Conservation (phyloP, 1,139 yeast species). For the Scheffersomyces parashehatae region DNA sequence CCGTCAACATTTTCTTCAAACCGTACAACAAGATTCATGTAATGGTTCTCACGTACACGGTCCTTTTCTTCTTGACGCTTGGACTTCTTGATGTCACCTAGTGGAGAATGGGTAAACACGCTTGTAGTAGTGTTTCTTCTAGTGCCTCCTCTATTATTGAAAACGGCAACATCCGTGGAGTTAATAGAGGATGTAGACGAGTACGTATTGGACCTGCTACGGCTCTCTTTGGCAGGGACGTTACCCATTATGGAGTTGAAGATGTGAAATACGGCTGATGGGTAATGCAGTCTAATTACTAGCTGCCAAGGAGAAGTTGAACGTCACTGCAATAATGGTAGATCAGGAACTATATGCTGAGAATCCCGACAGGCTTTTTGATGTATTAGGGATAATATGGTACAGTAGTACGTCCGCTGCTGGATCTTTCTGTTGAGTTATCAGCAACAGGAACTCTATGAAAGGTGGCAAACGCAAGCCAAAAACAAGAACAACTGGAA, state of each 20-base stretch:
- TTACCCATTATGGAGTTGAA: conserved; percentile 50
- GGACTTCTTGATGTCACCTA: conserved; percentile 24
- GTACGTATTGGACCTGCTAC: conserved; percentile 25
- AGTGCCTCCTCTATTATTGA: conserved; percentile 9
- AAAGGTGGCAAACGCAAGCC: too few relatives aligned
- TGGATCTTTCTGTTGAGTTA: too few relatives aligned
- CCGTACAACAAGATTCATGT: conserved; percentile 55
- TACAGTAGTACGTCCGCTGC: too few relatives aligned
- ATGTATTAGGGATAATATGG: too few relatives aligned
- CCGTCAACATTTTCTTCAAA: conserved; percentile 71
- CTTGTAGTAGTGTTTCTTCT: conserved; percentile 17
- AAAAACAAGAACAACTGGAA: too few relatives aligned
- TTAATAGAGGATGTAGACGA: conserved; percentile 6
- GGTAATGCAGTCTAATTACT: not conserved
- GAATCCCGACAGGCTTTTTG: too few relatives aligned
- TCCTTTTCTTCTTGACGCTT: conserved; percentile 53
- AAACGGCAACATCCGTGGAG: conserved; percentile 9
- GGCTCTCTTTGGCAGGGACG: conserved; percentile 57
- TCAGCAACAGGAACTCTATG: too few relatives aligned
- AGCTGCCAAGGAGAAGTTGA: too few relatives aligned
- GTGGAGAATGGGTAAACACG: conserved; percentile 11
- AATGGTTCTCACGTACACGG: conserved; percentile 51
- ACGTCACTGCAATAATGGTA: too few relatives aligned
- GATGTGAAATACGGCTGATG: not conserved
- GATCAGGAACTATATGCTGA: too few relatives aligned